Base-by-base conservation (phyloP, 306 rosid genomes). In the Quercus alba region DNA sequence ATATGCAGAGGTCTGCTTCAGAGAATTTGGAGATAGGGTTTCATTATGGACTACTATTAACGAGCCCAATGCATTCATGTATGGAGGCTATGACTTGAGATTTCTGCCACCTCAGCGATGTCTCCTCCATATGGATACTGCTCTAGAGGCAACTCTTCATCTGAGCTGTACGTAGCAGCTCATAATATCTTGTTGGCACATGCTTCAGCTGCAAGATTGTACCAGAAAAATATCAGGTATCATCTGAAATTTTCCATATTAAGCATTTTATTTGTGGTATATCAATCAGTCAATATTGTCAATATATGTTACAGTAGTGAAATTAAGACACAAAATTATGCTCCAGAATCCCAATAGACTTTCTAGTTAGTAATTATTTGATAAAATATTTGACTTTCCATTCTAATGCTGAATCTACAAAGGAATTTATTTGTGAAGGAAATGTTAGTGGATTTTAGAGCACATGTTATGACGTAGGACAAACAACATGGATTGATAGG, bases 11-110 rank as follows among this genome's bases (percentile, higher is more conserved):
- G 87, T 86, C 33, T 94, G 97, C 78, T 94, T 89, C 72, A 76
- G 88, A 81, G 94, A 88, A 74, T 94, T 94, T 23, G 97, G 98
- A 9, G 93, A 94, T 56, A 87, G 88, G 59, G 91, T 94, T 1
- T 23, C 17, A 66, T 77, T 88, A 51, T 94, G 97, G 97, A 79
- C 61, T 9, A 89, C 93, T 3, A 66, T 94, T 57, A 90, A 92
- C 1, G 97, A 94, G 70, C 85, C 97, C 10, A 92, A 92, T 81
- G 80, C 86, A 2, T 85, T 88, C 33, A 55, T 75, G 0, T 0
- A 33, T 0, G 86, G 85, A 18, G 90, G 93, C 26, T 90, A 90
- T 74, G 91, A 88, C 76, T 0, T 1, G 1, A 93, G 94, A 70
- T 14, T 1, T 2, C 0, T 28, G 1, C 97, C 97, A 6, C 97